Base-by-base conservation (phyloP, 192 early-diverging fungal species). In the Backusella westeae region DNA sequence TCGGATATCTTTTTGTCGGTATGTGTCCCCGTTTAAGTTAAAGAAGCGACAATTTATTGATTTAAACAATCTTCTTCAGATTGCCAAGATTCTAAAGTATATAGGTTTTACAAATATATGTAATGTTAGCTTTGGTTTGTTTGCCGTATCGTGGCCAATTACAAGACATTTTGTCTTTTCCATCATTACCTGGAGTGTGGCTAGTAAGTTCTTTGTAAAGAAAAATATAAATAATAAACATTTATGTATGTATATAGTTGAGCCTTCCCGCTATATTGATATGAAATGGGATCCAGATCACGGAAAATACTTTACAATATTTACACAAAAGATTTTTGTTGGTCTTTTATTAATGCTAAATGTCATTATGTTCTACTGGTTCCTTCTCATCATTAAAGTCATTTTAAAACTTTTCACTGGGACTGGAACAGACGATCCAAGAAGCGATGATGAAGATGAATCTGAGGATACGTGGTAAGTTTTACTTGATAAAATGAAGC, bases 51-150 rank as follows among this genome's bases (percentile, higher is more conserved):
- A n/a, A 19, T 49, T 38, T 21, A 19, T 15, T 46, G 41, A 73
- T 36, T 63, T 26, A 38, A 9, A 17, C 14, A 14, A n/a, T 34
- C 6, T 65, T 15, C 41, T 32, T 19, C 23, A 89, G 87, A 38
- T 89, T 21, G 93, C 94, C 79, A 96, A 96, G 83, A 88, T 93
- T 71, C 80, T 94, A 73, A 94, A 92, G 78, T 96, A 96, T 76
- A 70, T 90, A 35, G 84, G 84, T 35, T 85, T 86, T 71, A 81
- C 83, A 32, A 83, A 84, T 3, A 67, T 91, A 12, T 94, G 91
- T 76, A 89, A 94, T 80, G 69, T 89, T 12, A 75, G 89, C 19
- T 96, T 96, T 85, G 93, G 87, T 36, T 42, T 92, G 19, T 96
- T 96, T 76, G 89, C 89, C 21, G 23, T 93, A 6, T 86, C 89